Base-by-base conservation (phyloP, 2,329 filamentous ascomycete species). In the Fusarium sp. region DNA sequence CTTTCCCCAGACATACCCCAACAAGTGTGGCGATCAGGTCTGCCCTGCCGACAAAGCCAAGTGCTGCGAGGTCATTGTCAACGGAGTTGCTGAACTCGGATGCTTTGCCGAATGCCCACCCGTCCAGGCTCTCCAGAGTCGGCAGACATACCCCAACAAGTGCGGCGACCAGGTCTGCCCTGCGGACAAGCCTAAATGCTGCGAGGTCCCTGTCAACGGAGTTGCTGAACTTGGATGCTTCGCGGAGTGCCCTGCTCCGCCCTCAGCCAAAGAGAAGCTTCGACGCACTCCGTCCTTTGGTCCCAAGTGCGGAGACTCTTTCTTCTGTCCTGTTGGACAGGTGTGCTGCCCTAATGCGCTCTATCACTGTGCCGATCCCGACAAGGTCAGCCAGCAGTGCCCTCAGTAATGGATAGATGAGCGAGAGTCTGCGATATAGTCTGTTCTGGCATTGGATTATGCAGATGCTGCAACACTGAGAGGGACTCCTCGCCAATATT, bases 291-390 rank as follows among this genome's bases (percentile, higher is more conserved):
- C 53, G 26, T 40, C 39, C 34, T 50, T 56, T 50, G 46, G 53
- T 22, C 53, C 53, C 46, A 56, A 56, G 45, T 56, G 53, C 40
- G 46, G 53, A 26, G 53, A 56, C 28, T 56, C 53, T 29, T 56
- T 56, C 53, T 56, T 56, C 53, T 56, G 53, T 31, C 36, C 36
- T 29, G n/a, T 32, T 19, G 53, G 53, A 29, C 36, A 56, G 38
- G 53, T 56, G 39, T 56, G 53, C 53, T 56, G 53, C 45, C 40
- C 41, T 19, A 53, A 53, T 31, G 45, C 45, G 15, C 53, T 56
- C 31, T 56, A 44, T 32, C 39, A 49, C 45, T 50, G 53, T 46
- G 53, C 46, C 34, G 53, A 56, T 26, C 45, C 53, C 31, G 44
- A 53, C 40, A 53, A 53, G 41, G 41, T 45, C 41, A 45, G 34